Evolutionary conservation across 2,329 filamentous ascomycete genomes (phyloP).

Genomic region (Colletotrichum sansevieriae): DNA sequence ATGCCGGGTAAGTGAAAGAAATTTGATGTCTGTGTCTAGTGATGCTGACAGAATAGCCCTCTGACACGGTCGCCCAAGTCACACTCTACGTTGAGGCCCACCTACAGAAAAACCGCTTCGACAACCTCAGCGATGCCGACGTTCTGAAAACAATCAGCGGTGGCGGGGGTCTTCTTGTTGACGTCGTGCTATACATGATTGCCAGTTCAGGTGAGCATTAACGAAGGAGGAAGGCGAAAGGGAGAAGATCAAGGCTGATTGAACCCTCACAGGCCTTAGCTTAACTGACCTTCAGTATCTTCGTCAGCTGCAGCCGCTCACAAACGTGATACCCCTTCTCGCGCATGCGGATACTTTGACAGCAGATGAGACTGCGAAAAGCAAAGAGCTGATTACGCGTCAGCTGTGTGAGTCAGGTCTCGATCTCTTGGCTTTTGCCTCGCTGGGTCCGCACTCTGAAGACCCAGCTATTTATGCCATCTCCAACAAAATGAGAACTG

Average conservation of each 20-base stretch:
- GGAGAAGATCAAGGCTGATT: neutral
- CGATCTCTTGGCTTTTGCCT: constrained; percentile 75
- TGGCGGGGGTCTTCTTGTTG: constrained; percentile 85
- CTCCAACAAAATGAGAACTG: constrained; percentile 78
- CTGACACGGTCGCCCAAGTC: constrained; percentile 70
- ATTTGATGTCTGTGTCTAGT: neutral
- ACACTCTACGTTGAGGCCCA: constrained; percentile 80
- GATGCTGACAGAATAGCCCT: constrained; percentile 47
- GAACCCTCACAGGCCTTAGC: constrained; percentile 56
- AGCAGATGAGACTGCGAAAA: constrained; percentile 64
- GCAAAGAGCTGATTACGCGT: constrained; percentile 71
- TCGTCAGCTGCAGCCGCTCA: constrained; percentile 75
- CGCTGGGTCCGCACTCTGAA: constrained; percentile 47
- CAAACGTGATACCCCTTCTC: constrained; percentile 88
- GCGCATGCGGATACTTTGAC: constrained; percentile 80
- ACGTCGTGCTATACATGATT: constrained; percentile 87
- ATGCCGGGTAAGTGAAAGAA: constrained; percentile 60
- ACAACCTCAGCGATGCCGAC: constrained; percentile 78
- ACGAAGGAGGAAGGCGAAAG: constrained; percentile 51
- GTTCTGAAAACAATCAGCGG: constrained; percentile 83
- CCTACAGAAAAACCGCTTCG: constrained; percentile 70
- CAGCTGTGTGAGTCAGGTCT: constrained; percentile 71
- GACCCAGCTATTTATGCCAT: constrained; percentile 74
- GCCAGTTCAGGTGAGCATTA: constrained; percentile 70
- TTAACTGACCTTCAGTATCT: constrained; percentile 77